Evolutionary conservation across 176 grass and related monocot species (phyloP).

Genomic region (Zoysia pacifica): DNA sequence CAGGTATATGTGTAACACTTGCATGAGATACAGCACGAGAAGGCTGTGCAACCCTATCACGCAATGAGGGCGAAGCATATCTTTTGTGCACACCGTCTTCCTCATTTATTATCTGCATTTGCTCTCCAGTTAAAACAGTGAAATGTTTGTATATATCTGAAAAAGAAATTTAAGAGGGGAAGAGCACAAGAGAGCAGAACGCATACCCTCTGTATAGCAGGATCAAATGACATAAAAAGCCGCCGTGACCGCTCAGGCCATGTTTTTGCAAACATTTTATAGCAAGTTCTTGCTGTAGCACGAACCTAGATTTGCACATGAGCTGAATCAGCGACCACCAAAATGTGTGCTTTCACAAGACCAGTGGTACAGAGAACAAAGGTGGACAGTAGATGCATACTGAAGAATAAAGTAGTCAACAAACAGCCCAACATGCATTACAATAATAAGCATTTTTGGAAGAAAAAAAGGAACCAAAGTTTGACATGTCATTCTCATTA

Average conservation of each 20-base stretch:
- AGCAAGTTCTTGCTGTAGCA: conserved; percentile 78
- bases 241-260: conserved; percentile 75
- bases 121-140: conserved; percentile 18
- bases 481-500: not conserved
- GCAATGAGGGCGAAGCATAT: conserved; percentile 85
- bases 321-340: conserved; percentile 7
- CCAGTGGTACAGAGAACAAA: conserved; percentile 4
- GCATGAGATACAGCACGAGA: conserved; percentile 62
- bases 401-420: not conserved
- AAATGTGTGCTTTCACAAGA: not conserved
- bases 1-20: conserved; percentile 54
- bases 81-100: conserved; percentile 98
- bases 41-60: conserved; percentile 73
- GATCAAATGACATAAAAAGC: conserved; percentile 86
- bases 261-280: conserved; percentile 80
- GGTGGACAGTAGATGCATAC: not conserved
- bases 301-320: conserved; percentile 56
- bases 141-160: not conserved
- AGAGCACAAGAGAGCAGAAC: conserved; percentile 8
- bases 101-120: conserved; percentile 88
- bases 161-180: not conserved
- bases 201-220: conserved; percentile 79
- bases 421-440: conserved; percentile 16
- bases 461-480: not conserved
- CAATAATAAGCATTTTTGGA: not conserved